A percentile compares a stretch with the other conserved stretches of the same genome.
These are phyloP conservation scores for Trifolium pratense DNA, from an alignment of 306 rosid genomes.

Conservation along the genomic window DNA sequence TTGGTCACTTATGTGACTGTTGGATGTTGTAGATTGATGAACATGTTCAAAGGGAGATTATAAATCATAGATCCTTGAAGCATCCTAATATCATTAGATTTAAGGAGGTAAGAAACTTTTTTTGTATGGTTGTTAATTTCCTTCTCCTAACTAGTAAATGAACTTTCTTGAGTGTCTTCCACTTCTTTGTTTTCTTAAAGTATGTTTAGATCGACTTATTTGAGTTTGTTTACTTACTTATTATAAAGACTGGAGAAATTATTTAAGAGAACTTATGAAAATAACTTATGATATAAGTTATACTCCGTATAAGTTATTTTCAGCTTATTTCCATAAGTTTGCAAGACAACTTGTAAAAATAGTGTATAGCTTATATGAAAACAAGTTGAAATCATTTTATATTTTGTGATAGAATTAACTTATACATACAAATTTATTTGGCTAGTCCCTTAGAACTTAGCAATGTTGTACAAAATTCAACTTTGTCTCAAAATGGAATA, in stretches of 20 bases:
- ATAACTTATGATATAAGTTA: neutral
- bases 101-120: slow-evolving; percentile 69
- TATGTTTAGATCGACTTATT: neutral
- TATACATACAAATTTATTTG: too few species aligned
- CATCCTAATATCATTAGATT: slow-evolving; percentile 96
- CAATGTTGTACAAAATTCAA: too few species aligned
- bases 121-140: neutral
- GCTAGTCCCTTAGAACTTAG: too few species aligned
- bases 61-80: slow-evolving; percentile 89
- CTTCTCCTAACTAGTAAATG: neutral
- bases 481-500: neutral
- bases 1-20: neutral
- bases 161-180: too few species aligned
- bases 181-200: too few species aligned
- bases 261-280: neutral
- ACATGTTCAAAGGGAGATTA: slow-evolving; percentile 95
- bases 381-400: too few species aligned
- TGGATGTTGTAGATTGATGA: slow-evolving; percentile 75
- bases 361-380: too few species aligned
- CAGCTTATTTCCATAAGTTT: too few species aligned
- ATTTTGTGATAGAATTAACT: too few species aligned
- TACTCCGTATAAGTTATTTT: too few species aligned
- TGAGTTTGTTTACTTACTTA: neutral
- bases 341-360: too few species aligned
- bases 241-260: too few species aligned